Base-by-base conservation (phyloP, 1,284 basidiomycete species). In the Rhodotorula sp. region DNA sequence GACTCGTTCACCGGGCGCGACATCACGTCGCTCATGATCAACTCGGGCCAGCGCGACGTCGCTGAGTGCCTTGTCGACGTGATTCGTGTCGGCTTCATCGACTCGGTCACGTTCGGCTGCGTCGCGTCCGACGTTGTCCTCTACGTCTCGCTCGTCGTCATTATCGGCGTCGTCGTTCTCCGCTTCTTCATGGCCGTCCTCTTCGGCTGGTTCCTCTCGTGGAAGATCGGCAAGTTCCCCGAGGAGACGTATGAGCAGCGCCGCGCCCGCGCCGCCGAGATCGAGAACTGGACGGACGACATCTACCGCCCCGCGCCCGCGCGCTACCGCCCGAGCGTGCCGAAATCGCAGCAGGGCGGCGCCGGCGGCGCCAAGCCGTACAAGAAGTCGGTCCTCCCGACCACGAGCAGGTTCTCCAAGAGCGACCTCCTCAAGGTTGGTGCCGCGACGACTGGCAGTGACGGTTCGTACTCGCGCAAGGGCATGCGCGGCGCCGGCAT, bases 121-220 rank as follows among this genome's bases (percentile, higher is more conserved):
- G 91, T 99, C 70, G 94, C 95, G 3, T 97, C 96, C 34, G 86
- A 91, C 72, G 90, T 97, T 72, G 94, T 98, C 55, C 89, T 99
- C 71, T 97, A 96, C 81, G 85, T 97, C 68, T 97, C 96, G 60
- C 89, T 98, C 78, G 88, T 96, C 77, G 97, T 98, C 87, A 99
- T 99, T 81, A 89, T 97, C 75, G 97, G 96, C 72, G 95, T 97
- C 71, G 96, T 99, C 68, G 85, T 87, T 67, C 95, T 97, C 83
- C 93, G 94, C 73, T 99, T 98, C 84, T 85, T 87, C 77, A 96
- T 99, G 94, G 96, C 97, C 55, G 91, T 98, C 78, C 85, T 93
- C 81, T 99, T 99, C 82, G 87, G 91, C 54, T 99, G 96, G 96
- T 99, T 97, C 86, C 89, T 94, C 80, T 93, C 91, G 34, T 94